Conservation (phyloP, 768 basidiomycete species). For the Phylloporus arenicola region DNA sequence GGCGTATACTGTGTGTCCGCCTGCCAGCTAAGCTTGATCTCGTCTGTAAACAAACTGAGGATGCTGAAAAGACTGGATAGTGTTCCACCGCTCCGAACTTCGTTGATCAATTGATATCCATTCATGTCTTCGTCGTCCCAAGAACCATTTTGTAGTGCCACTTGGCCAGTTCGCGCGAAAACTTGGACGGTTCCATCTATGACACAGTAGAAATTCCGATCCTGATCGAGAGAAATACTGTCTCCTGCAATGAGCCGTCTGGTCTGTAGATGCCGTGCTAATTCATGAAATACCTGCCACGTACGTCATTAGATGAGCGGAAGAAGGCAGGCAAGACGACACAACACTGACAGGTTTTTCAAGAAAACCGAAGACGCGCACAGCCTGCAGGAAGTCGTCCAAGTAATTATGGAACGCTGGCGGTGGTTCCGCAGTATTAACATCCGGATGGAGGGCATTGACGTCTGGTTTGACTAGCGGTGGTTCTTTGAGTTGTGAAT, state of each 20-base stretch:
- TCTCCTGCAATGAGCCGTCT: slow-evolving; percentile 94
- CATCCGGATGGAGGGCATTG: slow-evolving; percentile 87
- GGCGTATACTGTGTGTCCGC: slow-evolving; percentile 40
- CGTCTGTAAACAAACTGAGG: slow-evolving; percentile 92
- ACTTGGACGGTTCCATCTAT: slow-evolving; percentile 98
- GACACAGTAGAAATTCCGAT: slow-evolving; percentile 97
- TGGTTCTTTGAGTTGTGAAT: slow-evolving; percentile 71
- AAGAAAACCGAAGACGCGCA: slow-evolving; percentile 92
- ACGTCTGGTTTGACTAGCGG: slow-evolving; percentile 79
- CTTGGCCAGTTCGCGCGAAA: slow-evolving; percentile 65
- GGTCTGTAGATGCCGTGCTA: slow-evolving; percentile 93
- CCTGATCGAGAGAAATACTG: slow-evolving; percentile 82
- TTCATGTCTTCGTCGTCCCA: slow-evolving; percentile 90
- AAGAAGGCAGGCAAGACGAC: not conserved
- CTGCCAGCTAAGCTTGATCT: slow-evolving; percentile 89
- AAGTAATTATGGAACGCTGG: slow-evolving; percentile 92
- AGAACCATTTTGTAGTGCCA: slow-evolving; percentile 44
- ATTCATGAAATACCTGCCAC: slow-evolving; percentile 86
- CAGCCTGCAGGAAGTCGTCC: slow-evolving; percentile 94
- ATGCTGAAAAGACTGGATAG: slow-evolving; percentile 96
- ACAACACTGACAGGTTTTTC: slow-evolving; percentile 79
- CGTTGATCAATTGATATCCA: slow-evolving; percentile 93
- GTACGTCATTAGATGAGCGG: not conserved
- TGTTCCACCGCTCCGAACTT: slow-evolving; percentile 93
- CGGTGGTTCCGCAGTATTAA: slow-evolving; percentile 67